Conservation (phyloP, 2,329 filamentous ascomycete species). For the Calonectria hongkongensis region DNA sequence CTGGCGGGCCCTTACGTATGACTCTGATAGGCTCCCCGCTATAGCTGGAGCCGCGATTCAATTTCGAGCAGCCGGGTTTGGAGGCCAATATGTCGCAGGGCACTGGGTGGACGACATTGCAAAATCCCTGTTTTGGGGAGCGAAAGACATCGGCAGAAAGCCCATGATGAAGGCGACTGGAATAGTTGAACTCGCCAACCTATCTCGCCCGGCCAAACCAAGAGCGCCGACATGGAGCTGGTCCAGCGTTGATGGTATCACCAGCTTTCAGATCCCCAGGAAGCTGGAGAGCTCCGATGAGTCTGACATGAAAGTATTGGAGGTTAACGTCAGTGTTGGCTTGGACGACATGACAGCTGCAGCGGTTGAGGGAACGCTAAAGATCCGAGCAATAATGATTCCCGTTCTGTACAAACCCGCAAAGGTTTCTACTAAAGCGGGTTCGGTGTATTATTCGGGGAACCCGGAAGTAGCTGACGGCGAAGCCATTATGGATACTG, state of each 20-base stretch:
- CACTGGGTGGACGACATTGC: conserved; percentile 9
- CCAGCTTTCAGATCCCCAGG: conserved; percentile 4
- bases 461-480: neutral
- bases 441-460: neutral
- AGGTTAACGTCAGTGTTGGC: neutral
- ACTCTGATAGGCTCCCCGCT: conserved; percentile 8
- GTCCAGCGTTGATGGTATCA: neutral
- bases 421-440: neutral
- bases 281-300: neutral
- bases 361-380: conserved; percentile 7
- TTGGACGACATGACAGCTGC: conserved; percentile 11
- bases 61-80: neutral
- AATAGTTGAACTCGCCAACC: neutral
- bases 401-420: neutral
- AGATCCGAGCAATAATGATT: conserved; percentile 1
- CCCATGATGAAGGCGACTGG: conserved; percentile 16
- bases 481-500: neutral
- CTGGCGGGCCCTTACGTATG: neutral
- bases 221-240: conserved; percentile 17
- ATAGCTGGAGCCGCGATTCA: conserved; percentile 4
- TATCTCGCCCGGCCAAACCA: neutral
- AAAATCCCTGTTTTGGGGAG: neutral
- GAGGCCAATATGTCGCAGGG: conserved; percentile 10
- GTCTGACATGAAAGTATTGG: neutral
- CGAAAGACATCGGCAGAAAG: neutral